These are phyloP conservation scores for Hura crepitans DNA, from an alignment of 441 rosid genomes.

Conservation along the genomic window DNA sequence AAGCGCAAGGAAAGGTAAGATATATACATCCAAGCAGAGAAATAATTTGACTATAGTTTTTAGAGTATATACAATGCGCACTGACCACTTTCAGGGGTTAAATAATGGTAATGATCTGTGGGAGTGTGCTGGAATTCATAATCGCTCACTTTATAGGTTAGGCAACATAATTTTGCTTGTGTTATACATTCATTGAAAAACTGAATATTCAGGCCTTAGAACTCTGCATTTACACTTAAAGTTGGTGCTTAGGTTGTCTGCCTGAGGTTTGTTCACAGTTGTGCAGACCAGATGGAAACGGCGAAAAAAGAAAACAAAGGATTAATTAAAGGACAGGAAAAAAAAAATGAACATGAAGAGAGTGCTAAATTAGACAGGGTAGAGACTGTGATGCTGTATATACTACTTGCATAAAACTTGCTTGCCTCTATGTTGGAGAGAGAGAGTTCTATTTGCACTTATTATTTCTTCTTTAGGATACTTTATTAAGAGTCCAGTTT, in stretches of 20 bases:
- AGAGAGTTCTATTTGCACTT: too few relatives aligned
- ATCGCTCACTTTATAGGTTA: background rate
- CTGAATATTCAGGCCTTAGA: background rate
- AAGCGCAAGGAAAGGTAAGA: constrained; percentile 87
- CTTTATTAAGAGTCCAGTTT: too few relatives aligned
- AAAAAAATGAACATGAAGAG: background rate
- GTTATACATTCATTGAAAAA: background rate
- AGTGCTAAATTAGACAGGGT: background rate
- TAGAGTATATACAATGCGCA: background rate
- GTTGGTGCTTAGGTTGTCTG: background rate
- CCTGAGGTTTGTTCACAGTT: background rate
- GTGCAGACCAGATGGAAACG: background rate
- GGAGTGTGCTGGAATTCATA: background rate
- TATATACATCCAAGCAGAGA: background rate
- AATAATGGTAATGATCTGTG: background rate
- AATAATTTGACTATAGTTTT: background rate
- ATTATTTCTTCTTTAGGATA: too few relatives aligned
- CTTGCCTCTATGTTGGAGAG: background rate
- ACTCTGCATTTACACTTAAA: background rate
- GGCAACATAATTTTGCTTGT: background rate
- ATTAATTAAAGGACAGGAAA: too few relatives aligned
- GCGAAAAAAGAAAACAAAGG: background rate
- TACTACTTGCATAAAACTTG: background rate
- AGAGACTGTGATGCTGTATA: background rate
- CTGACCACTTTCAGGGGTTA: background rate